Percentiles rank a stretch among this genome's conserved stretches.
These are phyloP conservation scores for Leccinum solheimii DNA, from an alignment of 1,284 basidiomycete species.

Conservation along the genomic window DNA sequence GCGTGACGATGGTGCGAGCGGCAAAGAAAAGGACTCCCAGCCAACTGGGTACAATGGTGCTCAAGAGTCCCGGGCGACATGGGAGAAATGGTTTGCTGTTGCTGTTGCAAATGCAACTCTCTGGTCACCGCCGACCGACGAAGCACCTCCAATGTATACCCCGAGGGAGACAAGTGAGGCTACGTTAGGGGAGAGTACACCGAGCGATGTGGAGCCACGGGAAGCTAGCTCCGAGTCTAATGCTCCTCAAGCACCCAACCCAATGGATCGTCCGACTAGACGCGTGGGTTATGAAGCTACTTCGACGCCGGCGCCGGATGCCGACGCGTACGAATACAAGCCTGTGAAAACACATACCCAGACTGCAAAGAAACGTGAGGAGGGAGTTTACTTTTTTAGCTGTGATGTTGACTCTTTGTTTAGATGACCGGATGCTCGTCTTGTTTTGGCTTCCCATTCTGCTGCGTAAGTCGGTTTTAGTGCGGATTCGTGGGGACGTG, in stretches of 20 bases:
- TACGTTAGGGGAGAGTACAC: conserved; percentile 16
- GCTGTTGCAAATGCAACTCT: conserved; percentile 47
- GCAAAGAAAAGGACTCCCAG: conserved; percentile 35
- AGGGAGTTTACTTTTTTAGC: neutral
- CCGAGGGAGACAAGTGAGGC: conserved; percentile 45
- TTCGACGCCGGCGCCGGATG: conserved; percentile 60
- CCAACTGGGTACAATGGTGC: conserved; percentile 44
- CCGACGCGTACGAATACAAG: conserved; percentile 64
- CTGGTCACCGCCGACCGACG: conserved; percentile 47
- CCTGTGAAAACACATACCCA: conserved; percentile 53
- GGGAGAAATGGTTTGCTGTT: conserved; percentile 73
- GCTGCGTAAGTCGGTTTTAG: conserved; percentile 54
- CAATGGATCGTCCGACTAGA: conserved; percentile 22
- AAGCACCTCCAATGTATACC: conserved; percentile 70
- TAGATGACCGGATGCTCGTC: conserved; percentile 91
- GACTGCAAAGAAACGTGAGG: conserved; percentile 70
- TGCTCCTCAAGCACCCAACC: conserved; percentile 7
- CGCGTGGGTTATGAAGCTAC: conserved; percentile 53
- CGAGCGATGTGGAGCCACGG: conserved; percentile 6
- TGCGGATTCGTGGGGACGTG: conserved; percentile 12
- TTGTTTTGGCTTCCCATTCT: conserved; percentile 95
- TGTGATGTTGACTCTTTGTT: conserved; percentile 9
- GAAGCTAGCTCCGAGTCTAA: conserved; percentile 18
- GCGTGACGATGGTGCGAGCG: conserved; percentile 34
- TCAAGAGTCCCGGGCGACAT: conserved; percentile 63